A percentile compares a stretch with the other conserved stretches of the same genome.
Evolutionary conservation across 2,329 filamentous ascomycete species (phyloP).

Genomic region (Clonostachys rosea): DNA sequence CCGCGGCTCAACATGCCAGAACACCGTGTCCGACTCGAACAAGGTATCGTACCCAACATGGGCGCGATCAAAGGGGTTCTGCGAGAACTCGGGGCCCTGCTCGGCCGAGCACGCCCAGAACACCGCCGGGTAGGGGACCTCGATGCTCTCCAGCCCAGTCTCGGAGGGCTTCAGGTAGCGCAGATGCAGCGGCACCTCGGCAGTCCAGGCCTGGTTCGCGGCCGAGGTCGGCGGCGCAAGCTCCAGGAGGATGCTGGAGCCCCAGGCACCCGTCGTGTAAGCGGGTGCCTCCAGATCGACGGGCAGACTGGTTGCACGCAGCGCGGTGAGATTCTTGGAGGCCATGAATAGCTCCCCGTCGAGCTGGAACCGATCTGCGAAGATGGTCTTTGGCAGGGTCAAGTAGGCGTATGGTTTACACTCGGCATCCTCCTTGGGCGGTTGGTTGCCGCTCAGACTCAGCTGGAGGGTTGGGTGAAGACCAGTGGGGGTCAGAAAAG

Average conservation of each 20-base stretch:
- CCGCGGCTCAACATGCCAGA: slow-evolving; percentile 70
- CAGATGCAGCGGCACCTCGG: slow-evolving; percentile 76
- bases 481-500: slow-evolving; percentile 68
- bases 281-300: slow-evolving; percentile 89
- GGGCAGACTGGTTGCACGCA: slow-evolving; percentile 41
- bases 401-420: slow-evolving; percentile 78
- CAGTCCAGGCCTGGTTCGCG: slow-evolving; percentile 49
- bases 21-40: slow-evolving; percentile 74
- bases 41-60: slow-evolving; percentile 82
- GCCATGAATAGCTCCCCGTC: slow-evolving; percentile 69
- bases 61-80: slow-evolving; percentile 81
- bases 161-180: slow-evolving; percentile 68
- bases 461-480: slow-evolving; percentile 79
- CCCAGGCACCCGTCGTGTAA: slow-evolving; percentile 75
- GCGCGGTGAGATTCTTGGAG: slow-evolving; percentile 72
- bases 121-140: slow-evolving; percentile 75
- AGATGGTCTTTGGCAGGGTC: slow-evolving; percentile 75
- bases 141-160: slow-evolving; percentile 46
- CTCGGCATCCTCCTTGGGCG: slow-evolving; percentile 40
- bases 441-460: slow-evolving; percentile 46
- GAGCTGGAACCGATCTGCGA: slow-evolving; percentile 86
- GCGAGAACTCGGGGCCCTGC: slow-evolving; percentile 61
- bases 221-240: slow-evolving; percentile 49
- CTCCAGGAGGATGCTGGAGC: slow-evolving; percentile 72
- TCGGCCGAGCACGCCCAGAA: slow-evolving; percentile 85